Base-by-base conservation (phyloP, 805 yeast species). In the Yarrowia yakushimensis region DNA sequence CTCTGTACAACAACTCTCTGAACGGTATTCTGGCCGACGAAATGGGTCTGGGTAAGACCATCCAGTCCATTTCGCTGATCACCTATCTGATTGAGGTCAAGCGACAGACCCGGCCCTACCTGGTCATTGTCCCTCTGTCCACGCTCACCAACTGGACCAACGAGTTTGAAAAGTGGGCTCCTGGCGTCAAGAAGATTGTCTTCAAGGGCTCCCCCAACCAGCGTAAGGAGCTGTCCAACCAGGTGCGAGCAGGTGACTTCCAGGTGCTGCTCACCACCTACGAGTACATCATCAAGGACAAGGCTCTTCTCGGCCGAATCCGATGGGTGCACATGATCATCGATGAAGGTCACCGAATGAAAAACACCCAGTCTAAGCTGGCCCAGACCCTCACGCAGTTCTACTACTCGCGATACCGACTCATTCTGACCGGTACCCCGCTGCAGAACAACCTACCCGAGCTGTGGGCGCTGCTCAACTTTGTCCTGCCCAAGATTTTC, bases 271-370 rank as follows among this genome's bases (percentile, higher is more conserved):
- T 93, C 68, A 93, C 99, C 0, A 93, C 99, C 8, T 93, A 87
- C 72, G 99, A 93, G 74, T 93, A 93, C 73, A 85, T 93, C 70
- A 94, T 93, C 71, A 92, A 90, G 72, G 98, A 93, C 74, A 84
- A 90, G 68, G 85, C 90, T 2, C 74, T 93, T 34, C 78, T 93
- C 54, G 80, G 93, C 1, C 88, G 89, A 71, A 81, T 89, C 60
- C 85, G 84, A 69, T 93, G 98, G 98, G 87, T 88, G 55, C 97
- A 94, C 75, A 93, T 93, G 97, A 91, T 93, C 66, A 93, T 93
- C 65, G 99, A 93, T 77, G 99, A 93, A 78, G 99, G 99, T 72
- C 99, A 93, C 73, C 85, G 99, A 74, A 90, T 93, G 97, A 93
- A 93, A 75, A 93, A 93, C 75, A 79, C 96, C 0, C 86, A 87